Conservation (phyloP, 2,329 filamentous ascomycete genomes). For the Neonectria sp. region DNA sequence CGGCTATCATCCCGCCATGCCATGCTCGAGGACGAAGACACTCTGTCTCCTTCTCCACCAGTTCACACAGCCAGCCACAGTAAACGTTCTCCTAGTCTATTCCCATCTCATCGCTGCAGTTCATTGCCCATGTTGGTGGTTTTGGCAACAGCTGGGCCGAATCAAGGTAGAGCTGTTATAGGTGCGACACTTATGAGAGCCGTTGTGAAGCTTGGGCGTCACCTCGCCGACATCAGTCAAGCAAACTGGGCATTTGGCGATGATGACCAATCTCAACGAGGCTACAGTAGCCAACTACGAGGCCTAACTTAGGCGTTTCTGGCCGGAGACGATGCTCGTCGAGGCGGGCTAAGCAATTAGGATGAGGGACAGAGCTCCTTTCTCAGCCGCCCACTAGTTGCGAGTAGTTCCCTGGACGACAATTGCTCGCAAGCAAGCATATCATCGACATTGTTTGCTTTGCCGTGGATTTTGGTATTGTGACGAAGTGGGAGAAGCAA, state of each 20-base stretch:
- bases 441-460: not conserved
- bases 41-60: conserved; percentile 8
- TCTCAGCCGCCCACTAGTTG: not conserved
- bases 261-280: not conserved
- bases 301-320: not conserved
- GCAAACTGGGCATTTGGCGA: not conserved
- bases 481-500: not conserved
- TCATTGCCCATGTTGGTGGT: not conserved
- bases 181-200: not conserved
- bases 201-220: conserved; percentile 4
- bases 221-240: conserved; percentile 6
- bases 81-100: not conserved
- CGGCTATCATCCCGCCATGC: not conserved
- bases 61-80: not conserved
- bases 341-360: conserved; percentile 7
- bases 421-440: not conserved
- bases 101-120: not conserved
- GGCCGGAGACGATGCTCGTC: conserved; percentile 3
- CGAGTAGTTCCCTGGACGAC: not conserved
- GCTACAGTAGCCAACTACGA: conserved; percentile 5
- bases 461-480: not conserved
- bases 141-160: too few species aligned
- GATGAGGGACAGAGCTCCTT: conserved; percentile 9
- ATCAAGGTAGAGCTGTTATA: too few species aligned
- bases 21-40: not conserved